phyloP scores from a whole-genome alignment of 192 early-diverging fungal species.

The Backusella psychrophila region DNA sequence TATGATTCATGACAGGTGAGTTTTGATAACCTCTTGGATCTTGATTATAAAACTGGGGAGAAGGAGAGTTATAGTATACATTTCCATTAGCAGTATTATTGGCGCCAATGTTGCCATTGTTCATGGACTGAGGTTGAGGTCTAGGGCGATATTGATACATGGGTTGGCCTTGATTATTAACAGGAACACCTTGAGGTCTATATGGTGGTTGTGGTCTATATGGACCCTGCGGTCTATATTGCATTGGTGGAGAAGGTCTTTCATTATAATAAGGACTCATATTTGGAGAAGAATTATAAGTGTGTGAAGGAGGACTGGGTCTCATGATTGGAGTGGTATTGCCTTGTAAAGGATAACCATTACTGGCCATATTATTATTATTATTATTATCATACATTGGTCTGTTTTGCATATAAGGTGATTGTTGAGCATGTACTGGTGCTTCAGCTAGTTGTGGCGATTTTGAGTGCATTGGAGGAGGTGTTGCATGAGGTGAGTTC shows the following conservation, averaged over 20 bases:
- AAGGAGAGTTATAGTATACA: slow-evolving; percentile 2
- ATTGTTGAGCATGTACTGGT: background rate
- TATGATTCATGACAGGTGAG: background rate
- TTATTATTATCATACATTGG: background rate
- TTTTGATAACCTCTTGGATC: background rate
- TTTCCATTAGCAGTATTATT: background rate
- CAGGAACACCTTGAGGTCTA: background rate
- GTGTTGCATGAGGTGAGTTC: background rate
- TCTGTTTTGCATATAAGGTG: background rate
- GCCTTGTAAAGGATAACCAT: background rate
- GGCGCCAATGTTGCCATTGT: background rate
- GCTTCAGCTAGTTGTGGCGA: background rate
- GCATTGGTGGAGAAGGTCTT: slow-evolving; percentile 7
- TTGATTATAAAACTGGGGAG: background rate
- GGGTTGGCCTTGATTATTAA: background rate
- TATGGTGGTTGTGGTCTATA: background rate
- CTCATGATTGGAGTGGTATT: background rate
- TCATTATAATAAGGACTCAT: background rate
- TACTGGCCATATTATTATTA: background rate
- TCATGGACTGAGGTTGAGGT: background rate
- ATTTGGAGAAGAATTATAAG: background rate
- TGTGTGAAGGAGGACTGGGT: background rate
- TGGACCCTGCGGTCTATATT: background rate
- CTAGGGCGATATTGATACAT: background rate
- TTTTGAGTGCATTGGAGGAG: background rate